A percentile compares a stretch with the other conserved stretches of the same genome.
These are phyloP conservation scores for Golubevia pallescens DNA, from an alignment of 1,284 basidiomycete species.

Conservation along the genomic window DNA sequence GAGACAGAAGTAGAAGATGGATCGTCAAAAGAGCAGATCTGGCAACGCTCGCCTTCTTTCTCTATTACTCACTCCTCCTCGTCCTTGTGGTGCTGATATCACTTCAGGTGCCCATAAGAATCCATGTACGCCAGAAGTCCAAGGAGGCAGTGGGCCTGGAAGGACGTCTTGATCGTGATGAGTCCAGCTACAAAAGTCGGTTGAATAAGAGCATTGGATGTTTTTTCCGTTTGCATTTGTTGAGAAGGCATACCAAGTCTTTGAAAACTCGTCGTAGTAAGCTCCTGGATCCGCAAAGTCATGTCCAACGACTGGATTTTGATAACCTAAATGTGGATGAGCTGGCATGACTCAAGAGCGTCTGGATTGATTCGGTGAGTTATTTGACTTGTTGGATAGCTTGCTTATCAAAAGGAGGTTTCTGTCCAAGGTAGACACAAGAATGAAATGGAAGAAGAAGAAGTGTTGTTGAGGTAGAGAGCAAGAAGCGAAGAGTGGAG, in stretches of 20 bases:
- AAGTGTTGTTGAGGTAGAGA: no score
- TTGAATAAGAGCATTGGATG: conserved; percentile 31
- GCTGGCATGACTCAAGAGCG: no score
- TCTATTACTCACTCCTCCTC: conserved; percentile 5
- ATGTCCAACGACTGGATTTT: conserved; percentile 27
- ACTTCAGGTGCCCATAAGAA: conserved; percentile 45
- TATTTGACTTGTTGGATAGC: no score
- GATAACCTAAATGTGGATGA: conserved; percentile 34
- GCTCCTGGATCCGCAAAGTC: conserved; percentile 46
- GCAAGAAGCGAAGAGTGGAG: no score
- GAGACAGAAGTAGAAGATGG: no score
- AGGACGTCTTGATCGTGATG: conserved; percentile 34
- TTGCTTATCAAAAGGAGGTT: no score
- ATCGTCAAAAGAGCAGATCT: neutral
- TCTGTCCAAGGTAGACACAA: no score
- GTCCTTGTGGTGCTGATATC: conserved; percentile 27
- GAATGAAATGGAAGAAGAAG: no score
- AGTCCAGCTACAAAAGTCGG: conserved; percentile 37
- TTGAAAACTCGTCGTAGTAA: conserved; percentile 24
- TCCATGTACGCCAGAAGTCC: conserved; percentile 24
- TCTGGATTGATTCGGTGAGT: no score
- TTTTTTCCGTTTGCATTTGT: conserved; percentile 44
- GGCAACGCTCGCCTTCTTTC: neutral
- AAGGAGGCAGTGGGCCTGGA: conserved; percentile 29
- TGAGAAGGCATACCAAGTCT: conserved; percentile 31